phyloP scores from a whole-genome alignment of 1,284 basidiomycete genomes.

The Microbotryum silenes-acaulis region DNA sequence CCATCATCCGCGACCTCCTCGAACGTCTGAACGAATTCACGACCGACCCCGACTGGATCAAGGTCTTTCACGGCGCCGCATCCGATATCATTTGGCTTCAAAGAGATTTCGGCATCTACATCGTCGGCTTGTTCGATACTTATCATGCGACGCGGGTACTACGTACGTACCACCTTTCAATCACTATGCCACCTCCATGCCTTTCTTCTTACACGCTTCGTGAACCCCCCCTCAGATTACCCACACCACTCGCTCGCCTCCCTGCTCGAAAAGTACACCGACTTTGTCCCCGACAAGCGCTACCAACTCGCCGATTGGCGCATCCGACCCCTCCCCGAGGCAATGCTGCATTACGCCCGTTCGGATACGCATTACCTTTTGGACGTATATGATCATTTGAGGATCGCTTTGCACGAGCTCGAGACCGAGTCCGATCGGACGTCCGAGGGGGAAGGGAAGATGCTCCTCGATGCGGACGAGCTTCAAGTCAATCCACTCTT shows the following conservation, averaged over 20 bases:
- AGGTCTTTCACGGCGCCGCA: slow-evolving; percentile 90
- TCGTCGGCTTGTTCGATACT: slow-evolving; percentile 94
- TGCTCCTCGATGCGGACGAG: slow-evolving; percentile 23
- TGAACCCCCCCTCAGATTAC: slow-evolving; percentile 51
- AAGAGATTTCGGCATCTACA: slow-evolving; percentile 85
- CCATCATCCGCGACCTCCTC: slow-evolving; percentile 61
- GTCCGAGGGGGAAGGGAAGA: background rate
- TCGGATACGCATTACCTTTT: slow-evolving; percentile 93
- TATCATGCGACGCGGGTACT: slow-evolving; percentile 85
- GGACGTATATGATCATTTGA: slow-evolving; percentile 86
- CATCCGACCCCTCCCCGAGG: slow-evolving; percentile 75
- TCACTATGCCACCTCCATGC: background rate
- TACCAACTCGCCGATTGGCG: slow-evolving; percentile 98
- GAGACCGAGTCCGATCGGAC: background rate
- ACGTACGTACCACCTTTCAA: slow-evolving; percentile 45
- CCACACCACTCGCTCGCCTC: slow-evolving; percentile 73
- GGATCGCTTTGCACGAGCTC: slow-evolving; percentile 65
- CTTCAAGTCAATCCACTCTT: slow-evolving; percentile 14
- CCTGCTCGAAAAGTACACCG: slow-evolving; percentile 80
- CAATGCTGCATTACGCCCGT: slow-evolving; percentile 87
- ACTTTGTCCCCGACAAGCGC: slow-evolving; percentile 87
- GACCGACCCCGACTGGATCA: slow-evolving; percentile 73
- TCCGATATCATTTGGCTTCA: slow-evolving; percentile 95
- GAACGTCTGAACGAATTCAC: slow-evolving; percentile 59
- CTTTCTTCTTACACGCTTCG: slow-evolving; percentile 3